These are phyloP conservation scores for Lasiosphaeris hirsuta DNA, from an alignment of 495 filamentous ascomycete species.

Conservation along the genomic window DNA sequence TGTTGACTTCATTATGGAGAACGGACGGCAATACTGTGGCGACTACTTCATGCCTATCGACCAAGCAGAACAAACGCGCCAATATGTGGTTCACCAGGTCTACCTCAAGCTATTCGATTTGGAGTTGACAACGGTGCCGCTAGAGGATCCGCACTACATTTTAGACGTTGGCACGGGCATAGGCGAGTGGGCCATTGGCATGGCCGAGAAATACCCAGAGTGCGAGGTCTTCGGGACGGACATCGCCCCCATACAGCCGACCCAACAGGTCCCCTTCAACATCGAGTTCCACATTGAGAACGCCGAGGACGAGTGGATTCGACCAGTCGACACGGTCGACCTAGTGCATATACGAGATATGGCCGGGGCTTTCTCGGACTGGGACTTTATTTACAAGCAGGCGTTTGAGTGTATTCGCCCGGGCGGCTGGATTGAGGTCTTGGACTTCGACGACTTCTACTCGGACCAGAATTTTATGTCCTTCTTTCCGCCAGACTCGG, in stretches of 20 bases:
- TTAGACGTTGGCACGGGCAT: slow-evolving; percentile 68
- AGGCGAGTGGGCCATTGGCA: slow-evolving; percentile 73
- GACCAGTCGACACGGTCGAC: slow-evolving; percentile 56
- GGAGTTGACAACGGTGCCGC: slow-evolving; percentile 55
- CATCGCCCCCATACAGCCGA: slow-evolving; percentile 57
- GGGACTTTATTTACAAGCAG: slow-evolving; percentile 58
- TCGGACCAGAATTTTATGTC: slow-evolving; percentile 36
- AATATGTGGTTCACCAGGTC: slow-evolving; percentile 64
- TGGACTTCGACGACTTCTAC: slow-evolving; percentile 51
- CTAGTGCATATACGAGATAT: slow-evolving; percentile 64
- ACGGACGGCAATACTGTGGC: slow-evolving; percentile 66
- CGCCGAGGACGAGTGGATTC: slow-evolving; percentile 58
- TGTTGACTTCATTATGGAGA: slow-evolving; percentile 55
- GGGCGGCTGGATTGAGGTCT: slow-evolving; percentile 64
- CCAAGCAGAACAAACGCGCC: slow-evolving; percentile 66
- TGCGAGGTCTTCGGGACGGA: slow-evolving; percentile 67
- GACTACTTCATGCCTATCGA: slow-evolving; percentile 77
- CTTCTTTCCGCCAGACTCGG: slow-evolving; percentile 39
- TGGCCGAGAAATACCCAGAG: slow-evolving; percentile 60
- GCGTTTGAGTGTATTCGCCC: slow-evolving; percentile 57
- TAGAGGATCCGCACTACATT: slow-evolving; percentile 54
- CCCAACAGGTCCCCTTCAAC: slow-evolving; percentile 55
- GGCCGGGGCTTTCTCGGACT: slow-evolving; percentile 61
- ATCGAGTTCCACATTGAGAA: slow-evolving; percentile 70
- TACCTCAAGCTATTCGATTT: slow-evolving; percentile 59